Evolutionary conservation across 2,329 filamentous ascomycete genomes (phyloP).

Genomic region (Penicillium sp.): DNA sequence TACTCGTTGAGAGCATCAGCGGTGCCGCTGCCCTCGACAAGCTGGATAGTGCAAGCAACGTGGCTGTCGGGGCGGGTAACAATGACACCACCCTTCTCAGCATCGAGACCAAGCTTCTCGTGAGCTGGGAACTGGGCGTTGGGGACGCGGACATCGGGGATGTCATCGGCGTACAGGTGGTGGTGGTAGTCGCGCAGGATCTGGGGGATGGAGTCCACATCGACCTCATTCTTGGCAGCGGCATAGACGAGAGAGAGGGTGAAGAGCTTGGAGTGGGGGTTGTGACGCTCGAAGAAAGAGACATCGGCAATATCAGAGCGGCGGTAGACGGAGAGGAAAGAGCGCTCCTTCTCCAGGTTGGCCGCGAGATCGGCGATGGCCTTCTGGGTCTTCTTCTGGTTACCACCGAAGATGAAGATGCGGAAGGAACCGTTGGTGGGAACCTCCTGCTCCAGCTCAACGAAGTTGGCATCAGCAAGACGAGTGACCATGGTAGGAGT

Average conservation of each 20-base stretch:
- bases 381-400: constrained; percentile 59
- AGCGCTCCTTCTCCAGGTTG: constrained; percentile 66
- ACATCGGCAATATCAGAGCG: constrained; percentile 65
- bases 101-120: constrained; percentile 80
- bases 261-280: constrained; percentile 83
- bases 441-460: constrained; percentile 87
- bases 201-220: constrained; percentile 73
- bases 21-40: constrained; percentile 77
- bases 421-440: constrained; percentile 87
- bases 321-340: constrained; percentile 72
- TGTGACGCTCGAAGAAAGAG: constrained; percentile 78
- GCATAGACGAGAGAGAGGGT: constrained; percentile 79
- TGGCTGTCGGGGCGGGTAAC: constrained; percentile 88
- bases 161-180: constrained; percentile 85
- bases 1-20: constrained; percentile 82
- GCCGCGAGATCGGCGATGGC: constrained; percentile 73
- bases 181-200: constrained; percentile 76
- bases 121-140: constrained; percentile 76
- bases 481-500: constrained; percentile 81
- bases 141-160: constrained; percentile 71
- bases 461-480: constrained; percentile 85
- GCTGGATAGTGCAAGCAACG: constrained; percentile 73
- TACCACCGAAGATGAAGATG: constrained; percentile 83
- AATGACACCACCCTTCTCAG: constrained; percentile 75
- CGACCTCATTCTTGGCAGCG: constrained; percentile 67